Base-by-base conservation (phyloP, 1,284 basidiomycete species). In the Ganoderma lingzhi region DNA sequence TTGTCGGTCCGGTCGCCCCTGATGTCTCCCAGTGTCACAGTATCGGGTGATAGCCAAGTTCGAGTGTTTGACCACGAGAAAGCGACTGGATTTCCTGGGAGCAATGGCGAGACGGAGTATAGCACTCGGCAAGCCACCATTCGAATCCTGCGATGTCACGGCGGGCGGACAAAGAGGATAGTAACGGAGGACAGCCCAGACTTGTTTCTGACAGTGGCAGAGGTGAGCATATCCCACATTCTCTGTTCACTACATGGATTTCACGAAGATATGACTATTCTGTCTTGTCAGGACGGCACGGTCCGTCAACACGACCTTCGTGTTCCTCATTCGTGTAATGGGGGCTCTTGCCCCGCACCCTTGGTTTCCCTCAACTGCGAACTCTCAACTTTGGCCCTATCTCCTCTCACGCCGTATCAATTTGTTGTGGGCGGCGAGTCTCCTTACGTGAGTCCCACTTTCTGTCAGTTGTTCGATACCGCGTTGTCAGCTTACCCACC, bases 281-380 rank as follows among this genome's bases (percentile, higher is more conserved):
- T 9, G n/a, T 14, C 23, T 30, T 42, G 39, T 42, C 73, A 92
- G 84, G 90, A 92, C 76, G 90, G 88, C 1, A 84, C 88, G n/a
- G 90, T 92, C 12, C 87, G 96, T 37, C 96, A 97, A 78, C 95
- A 97, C 78, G 96, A 98, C 79, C 82, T 98, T 32, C 86, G 96
- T 56, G 86, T 85, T 9, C 79, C 84, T 5, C 95, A 96, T 78
- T 78, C 79, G 32, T 96, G 94, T 80, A 73, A 77, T 35, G 76
- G 75, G 15, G 83, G 82, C 53, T 73, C 78, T 1, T 95, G 93
- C 77, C 90, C 94, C 30, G 81, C 88, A 5, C 92, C 94, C 2
- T 82, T 96, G 23, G 85, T 92, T 14, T 85, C 85, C 72, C 77
- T 92, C 58, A 81, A 84, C 37, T 85, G 88, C 74, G 86, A 88